Evolutionary conservation across 148 eudicot species (phyloP).

Genomic region (Persicaria tinctoria): DNA sequence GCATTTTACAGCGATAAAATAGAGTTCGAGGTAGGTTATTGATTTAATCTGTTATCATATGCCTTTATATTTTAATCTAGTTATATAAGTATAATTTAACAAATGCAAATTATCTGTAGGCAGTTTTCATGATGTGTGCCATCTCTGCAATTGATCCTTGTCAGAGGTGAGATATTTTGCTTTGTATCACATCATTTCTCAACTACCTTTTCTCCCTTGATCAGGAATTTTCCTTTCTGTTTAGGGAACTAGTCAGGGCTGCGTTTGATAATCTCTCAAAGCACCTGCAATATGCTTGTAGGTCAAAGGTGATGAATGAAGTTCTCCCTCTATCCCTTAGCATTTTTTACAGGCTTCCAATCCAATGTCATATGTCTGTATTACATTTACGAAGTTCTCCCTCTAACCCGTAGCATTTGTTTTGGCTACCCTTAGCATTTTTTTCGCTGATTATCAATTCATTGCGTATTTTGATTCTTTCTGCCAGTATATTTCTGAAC

Average conservation of each 20-base stretch:
- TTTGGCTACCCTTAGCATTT: background rate
- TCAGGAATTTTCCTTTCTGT: conserved; percentile 7
- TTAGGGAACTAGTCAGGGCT: conserved; percentile 72
- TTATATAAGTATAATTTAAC: background rate
- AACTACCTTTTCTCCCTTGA: conserved; percentile 6
- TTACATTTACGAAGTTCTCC: too few species aligned
- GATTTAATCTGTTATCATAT: background rate
- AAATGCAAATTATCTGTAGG: conserved; percentile 39
- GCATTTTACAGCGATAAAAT: conserved; percentile 77
- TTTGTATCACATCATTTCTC: conserved; percentile 13
- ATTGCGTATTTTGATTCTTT: conserved; percentile 1
- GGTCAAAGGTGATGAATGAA: conserved; percentile 55
- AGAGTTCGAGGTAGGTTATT: conserved; percentile 71
- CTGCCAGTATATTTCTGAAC: conserved; percentile 84
- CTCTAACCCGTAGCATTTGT: too few species aligned
- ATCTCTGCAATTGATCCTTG: conserved; percentile 69
- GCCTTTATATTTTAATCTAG: background rate
- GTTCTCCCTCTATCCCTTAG: background rate
- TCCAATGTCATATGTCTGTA: background rate
- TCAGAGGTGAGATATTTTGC: conserved; percentile 47
- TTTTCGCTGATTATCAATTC: background rate
- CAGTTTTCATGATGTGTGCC: conserved; percentile 74
- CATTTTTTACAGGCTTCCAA: background rate
- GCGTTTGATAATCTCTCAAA: conserved; percentile 69
- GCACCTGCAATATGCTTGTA: conserved; percentile 46